Conservation (phyloP, 495 filamentous ascomycete species). For the Neurospora sp. region DNA sequence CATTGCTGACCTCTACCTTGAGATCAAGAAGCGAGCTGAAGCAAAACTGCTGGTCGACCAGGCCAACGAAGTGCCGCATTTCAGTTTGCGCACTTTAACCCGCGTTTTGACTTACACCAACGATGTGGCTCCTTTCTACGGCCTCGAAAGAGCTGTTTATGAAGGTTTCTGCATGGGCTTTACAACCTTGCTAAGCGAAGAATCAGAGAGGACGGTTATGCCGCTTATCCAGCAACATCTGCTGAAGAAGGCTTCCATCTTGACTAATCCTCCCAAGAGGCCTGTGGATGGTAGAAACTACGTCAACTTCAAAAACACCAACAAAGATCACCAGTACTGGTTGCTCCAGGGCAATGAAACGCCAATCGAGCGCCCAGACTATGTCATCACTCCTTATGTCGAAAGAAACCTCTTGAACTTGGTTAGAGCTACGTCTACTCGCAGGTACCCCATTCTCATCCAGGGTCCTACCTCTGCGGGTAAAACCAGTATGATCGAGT, state of each 20-base stretch:
- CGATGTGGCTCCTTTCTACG: conserved; percentile 75
- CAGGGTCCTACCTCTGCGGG: conserved; percentile 95
- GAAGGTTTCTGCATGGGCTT: conserved; percentile 99
- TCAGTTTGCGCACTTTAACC: conserved; percentile 90
- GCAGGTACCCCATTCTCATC: conserved; percentile 87
- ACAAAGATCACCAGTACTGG: conserved; percentile 74
- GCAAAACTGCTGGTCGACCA: conserved; percentile 84
- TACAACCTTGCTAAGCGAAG: conserved; percentile 67
- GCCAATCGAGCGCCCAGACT: conserved; percentile 67
- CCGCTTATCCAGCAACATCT: conserved; percentile 77
- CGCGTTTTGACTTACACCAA: conserved; percentile 77
- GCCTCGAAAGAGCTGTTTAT: conserved; percentile 75
- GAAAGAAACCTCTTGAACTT: conserved; percentile 89
- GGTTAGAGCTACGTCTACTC: conserved; percentile 81
- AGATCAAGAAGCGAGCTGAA: conserved; percentile 71
- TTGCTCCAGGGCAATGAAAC: conserved; percentile 59
- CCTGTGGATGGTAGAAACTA: conserved; percentile 69
- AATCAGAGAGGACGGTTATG: conserved; percentile 65
- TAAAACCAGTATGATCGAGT: conserved; percentile 99
- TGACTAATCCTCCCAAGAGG: conserved; percentile 62
- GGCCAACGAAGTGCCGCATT: conserved; percentile 86
- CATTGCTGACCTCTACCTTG: conserved; percentile 74
- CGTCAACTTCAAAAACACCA: conserved; percentile 58
- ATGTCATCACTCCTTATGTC: conserved; percentile 94
- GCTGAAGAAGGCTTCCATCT: conserved; percentile 51